Conservation (phyloP, 225 moss, liverwort and hornwort genomes). For the Physcomitrium patens region DNA sequence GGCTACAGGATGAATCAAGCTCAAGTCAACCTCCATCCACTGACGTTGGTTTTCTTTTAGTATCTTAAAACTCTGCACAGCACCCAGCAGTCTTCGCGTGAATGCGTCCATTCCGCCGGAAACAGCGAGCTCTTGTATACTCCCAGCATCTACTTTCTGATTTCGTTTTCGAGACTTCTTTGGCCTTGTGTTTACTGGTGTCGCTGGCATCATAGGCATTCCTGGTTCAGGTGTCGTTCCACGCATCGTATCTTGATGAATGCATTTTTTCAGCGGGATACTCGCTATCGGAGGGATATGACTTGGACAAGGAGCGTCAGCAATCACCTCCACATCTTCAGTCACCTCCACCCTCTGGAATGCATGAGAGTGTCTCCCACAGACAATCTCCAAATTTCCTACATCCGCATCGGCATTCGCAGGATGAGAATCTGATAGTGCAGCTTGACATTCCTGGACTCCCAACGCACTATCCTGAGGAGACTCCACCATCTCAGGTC, state of each 20-base stretch:
- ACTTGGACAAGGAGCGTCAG: background rate
- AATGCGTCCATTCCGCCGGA: slow-evolving; percentile 78
- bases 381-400: slow-evolving; percentile 1
- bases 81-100: slow-evolving; percentile 86
- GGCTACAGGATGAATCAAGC: slow-evolving; percentile 82
- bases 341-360: slow-evolving; percentile 63
- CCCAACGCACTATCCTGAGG: slow-evolving; percentile 16
- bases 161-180: slow-evolving; percentile 44
- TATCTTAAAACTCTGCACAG: slow-evolving; percentile 87
- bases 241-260: too few relatives aligned
- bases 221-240: too few relatives aligned
- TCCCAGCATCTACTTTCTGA: slow-evolving; percentile 32
- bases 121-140: slow-evolving; percentile 35
- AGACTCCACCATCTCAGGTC: slow-evolving; percentile 32
- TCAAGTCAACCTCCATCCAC: slow-evolving; percentile 94
- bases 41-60: slow-evolving; percentile 80
- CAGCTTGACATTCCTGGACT: slow-evolving; percentile 18
- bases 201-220: slow-evolving; percentile 11
- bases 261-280: too few relatives aligned
- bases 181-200: slow-evolving; percentile 37
- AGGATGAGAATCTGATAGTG: slow-evolving; percentile 13
- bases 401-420: background rate
- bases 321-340: slow-evolving; percentile 39
- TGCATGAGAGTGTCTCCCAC: slow-evolving; percentile 39
- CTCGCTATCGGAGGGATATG: too few relatives aligned